These are phyloP conservation scores for Bipolaris victoriae DNA, from an alignment of 2,329 filamentous ascomycete genomes.

Conservation along the genomic window DNA sequence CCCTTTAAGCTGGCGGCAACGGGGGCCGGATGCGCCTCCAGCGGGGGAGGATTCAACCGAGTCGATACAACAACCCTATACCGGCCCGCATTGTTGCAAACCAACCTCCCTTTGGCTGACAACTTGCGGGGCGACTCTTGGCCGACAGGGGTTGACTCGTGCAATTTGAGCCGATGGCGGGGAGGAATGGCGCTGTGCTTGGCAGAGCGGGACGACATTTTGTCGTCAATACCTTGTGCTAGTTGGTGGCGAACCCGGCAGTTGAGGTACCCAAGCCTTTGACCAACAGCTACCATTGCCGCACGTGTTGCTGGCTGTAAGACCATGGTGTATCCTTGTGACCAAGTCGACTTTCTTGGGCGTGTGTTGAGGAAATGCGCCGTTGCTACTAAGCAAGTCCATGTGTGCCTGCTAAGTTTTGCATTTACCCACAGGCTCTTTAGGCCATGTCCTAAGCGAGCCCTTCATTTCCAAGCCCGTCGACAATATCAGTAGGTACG, in stretches of 20 bases:
- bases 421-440: slow-evolving; percentile 21
- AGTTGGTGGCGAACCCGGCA: slow-evolving; percentile 17
- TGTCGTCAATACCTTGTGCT: slow-evolving; percentile 8
- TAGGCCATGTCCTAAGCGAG: not conserved
- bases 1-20: slow-evolving; percentile 24
- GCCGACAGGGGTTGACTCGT: slow-evolving; percentile 33
- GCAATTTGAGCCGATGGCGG: slow-evolving; percentile 25
- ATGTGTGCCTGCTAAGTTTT: not conserved
- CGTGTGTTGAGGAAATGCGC: not conserved
- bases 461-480: slow-evolving; percentile 7
- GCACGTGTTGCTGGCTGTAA: not conserved
- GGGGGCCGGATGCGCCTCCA: slow-evolving; percentile 23
- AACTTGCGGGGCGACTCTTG: slow-evolving; percentile 42
- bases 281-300: not conserved
- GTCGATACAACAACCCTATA: slow-evolving; percentile 28
- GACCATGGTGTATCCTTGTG: not conserved
- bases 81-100: slow-evolving; percentile 22
- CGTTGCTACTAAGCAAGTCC: not conserved
- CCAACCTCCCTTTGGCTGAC: slow-evolving; percentile 26
- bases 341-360: not conserved
- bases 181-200: slow-evolving; percentile 27
- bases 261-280: slow-evolving; percentile 6
- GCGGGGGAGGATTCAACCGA: slow-evolving; percentile 31
- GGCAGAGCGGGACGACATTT: slow-evolving; percentile 22
- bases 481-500: not conserved